Conservation (phyloP, 352 stramenopile genomes). For the Globisporangium canariense region DNA sequence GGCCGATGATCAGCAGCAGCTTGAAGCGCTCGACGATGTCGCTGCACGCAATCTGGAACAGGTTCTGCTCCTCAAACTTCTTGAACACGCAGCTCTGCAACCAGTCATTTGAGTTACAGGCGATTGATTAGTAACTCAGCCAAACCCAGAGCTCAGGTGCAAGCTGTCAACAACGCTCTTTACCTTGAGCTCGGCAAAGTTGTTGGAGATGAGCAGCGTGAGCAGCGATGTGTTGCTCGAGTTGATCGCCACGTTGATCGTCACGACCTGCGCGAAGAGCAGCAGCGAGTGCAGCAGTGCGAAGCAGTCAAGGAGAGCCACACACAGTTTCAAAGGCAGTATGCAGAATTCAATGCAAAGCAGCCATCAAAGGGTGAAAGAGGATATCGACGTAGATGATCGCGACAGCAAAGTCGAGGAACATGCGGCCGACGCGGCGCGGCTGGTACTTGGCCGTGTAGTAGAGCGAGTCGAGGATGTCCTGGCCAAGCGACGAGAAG, state of each 20-base stretch:
- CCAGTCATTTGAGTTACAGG: too few species aligned
- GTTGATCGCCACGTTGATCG: slow-evolving; percentile 97
- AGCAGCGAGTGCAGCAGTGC: slow-evolving; percentile 91
- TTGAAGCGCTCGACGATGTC: slow-evolving; percentile 99
- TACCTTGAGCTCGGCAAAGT: slow-evolving; percentile 98
- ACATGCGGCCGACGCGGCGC: slow-evolving; percentile 63
- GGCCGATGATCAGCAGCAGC: slow-evolving; percentile 92
- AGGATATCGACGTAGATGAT: slow-evolving; percentile 77
- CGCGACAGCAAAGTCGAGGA: slow-evolving; percentile 70
- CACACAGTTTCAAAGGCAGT: not conserved
- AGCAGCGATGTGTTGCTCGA: slow-evolving; percentile 93
- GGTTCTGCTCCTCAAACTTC: slow-evolving; percentile 94
- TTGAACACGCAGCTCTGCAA: slow-evolving; percentile 94
- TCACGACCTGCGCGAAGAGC: slow-evolving; percentile 96
- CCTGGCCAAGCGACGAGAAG: slow-evolving; percentile 95
- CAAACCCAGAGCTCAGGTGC: not conserved
- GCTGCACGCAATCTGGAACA: slow-evolving; percentile 98
- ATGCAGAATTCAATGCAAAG: not conserved
- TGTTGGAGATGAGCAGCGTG: slow-evolving; percentile 96
- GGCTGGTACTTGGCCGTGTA: slow-evolving; percentile 81
- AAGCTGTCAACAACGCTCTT: not conserved
- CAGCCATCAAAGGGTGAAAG: not conserved
- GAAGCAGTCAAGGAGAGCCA: slow-evolving; percentile 24
- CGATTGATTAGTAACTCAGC: too few species aligned
- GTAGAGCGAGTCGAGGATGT: slow-evolving; percentile 96